These are phyloP conservation scores for Madurella fahalii DNA, from an alignment of 2,329 filamentous ascomycete genomes.

Conservation along the genomic window DNA sequence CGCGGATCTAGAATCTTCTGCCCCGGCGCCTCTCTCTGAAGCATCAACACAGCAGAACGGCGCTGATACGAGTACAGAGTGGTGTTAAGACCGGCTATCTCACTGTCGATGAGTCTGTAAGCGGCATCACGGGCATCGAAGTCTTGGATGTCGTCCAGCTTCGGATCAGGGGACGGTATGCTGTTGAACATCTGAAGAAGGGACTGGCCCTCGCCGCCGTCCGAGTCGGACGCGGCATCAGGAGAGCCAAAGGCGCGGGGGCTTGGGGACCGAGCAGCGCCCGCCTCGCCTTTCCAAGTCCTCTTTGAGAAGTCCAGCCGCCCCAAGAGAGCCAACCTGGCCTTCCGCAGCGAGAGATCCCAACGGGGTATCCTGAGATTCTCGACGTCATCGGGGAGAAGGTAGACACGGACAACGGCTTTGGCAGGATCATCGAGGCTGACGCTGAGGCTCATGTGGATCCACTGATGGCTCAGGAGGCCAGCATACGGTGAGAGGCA, in stretches of 20 bases:
- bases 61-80: conserved; percentile 74
- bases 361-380: conserved; percentile 49
- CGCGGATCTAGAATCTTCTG: conserved; percentile 68
- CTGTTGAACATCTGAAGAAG: conserved; percentile 70
- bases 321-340: conserved; percentile 46
- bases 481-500: conserved; percentile 9
- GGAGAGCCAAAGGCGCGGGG: conserved; percentile 34
- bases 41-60: conserved; percentile 75
- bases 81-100: conserved; percentile 57
- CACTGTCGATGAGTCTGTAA: conserved; percentile 50
- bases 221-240: conserved; percentile 28
- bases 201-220: conserved; percentile 42
- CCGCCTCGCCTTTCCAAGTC: conserved; percentile 51
- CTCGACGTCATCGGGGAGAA: conserved; percentile 63
- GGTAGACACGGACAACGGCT: conserved; percentile 50
- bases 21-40: conserved; percentile 71
- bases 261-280: background rate
- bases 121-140: conserved; percentile 50
- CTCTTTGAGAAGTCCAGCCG: conserved; percentile 51
- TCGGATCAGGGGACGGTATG: conserved; percentile 63
- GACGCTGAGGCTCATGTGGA: conserved; percentile 39
- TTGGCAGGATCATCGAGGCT: conserved; percentile 17
- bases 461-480: conserved; percentile 40
- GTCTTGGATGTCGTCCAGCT: conserved; percentile 45
- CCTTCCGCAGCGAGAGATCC: conserved; percentile 40